Base-by-base conservation (phyloP, 2,329 filamentous ascomycete species). In the Aspergillus transmontanensis region DNA sequence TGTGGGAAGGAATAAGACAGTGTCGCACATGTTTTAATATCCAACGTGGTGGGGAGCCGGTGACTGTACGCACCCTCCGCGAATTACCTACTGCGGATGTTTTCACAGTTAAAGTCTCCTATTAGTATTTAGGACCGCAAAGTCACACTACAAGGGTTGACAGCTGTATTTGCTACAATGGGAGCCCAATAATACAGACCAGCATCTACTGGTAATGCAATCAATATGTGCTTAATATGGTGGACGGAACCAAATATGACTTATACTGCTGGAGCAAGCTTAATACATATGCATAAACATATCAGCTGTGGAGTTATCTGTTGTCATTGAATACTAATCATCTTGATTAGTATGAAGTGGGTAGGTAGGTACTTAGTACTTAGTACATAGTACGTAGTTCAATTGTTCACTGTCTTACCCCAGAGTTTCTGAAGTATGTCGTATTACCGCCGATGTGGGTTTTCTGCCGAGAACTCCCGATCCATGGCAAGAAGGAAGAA, bases 401-500 rank as follows among this genome's bases (percentile, higher is more conserved):
- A 23, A 23, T 12, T 46, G 4, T 46, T 46, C 12, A 46, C 12
- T 12, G 10, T 23, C 10, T 46, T 46, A 46, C 21, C 43, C 43
- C 43, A 3, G 11, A 26, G 43, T 12, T 11, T 28, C 23, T 48
- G 21, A 28, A 14, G 21, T 4, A 6, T 28, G 26, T 28, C 26
- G 26, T 28, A 36, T 16, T 36, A 23, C 32, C 6, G 11, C 21
- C 19, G 48, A n/a, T 55, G 51, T 21, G 28, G 51, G 32, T 19
- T 39, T 64, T 59, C 61, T 62, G 67, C 71, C 69, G 71, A 66
- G 55, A 70, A 68, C 64, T 63, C 62, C 72, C 71, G 72, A 71
- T 46, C 64, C 67, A 65, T 10, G 30, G 30, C 7, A 48, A n/a
- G 51, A 39, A 34, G 36, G 46, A 48, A 45, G 34, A 46, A 54